Conservation (phyloP, 1,139 yeast genomes). For the Suhomyces yuchorum region DNA sequence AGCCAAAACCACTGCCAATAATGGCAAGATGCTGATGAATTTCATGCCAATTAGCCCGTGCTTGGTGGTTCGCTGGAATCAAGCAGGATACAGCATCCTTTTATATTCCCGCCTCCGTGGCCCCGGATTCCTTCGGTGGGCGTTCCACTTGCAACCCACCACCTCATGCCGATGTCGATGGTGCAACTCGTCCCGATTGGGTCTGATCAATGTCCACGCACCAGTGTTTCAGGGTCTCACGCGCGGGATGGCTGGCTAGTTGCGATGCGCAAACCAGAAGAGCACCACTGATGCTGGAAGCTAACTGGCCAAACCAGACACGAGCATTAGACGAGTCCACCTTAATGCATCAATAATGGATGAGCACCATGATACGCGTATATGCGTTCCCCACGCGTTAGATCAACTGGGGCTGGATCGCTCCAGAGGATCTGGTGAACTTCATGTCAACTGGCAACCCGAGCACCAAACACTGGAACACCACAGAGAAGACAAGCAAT, state of each 20-base stretch:
- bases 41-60: constrained; percentile 2
- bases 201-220: background rate
- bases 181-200: constrained; percentile 2
- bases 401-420: too few relatives aligned
- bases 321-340: background rate
- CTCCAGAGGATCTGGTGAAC: too few relatives aligned
- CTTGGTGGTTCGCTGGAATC: background rate
- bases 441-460: too few relatives aligned
- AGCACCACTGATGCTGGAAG: background rate
- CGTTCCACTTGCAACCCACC: background rate
- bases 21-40: constrained; percentile 2
- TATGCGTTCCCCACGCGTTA: too few relatives aligned
- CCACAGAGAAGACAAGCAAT: too few relatives aligned
- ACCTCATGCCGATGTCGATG: background rate
- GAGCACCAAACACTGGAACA: too few relatives aligned
- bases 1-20: constrained; percentile 14
- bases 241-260: constrained; percentile 4
- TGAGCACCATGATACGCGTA: too few relatives aligned
- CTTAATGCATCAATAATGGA: too few relatives aligned
- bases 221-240: background rate
- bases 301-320: background rate
- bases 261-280: background rate
- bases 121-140: background rate
- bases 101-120: background rate
- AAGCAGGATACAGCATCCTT: background rate